Conservation (phyloP, 306 rosid genomes). For the Hippophae tibetana region DNA sequence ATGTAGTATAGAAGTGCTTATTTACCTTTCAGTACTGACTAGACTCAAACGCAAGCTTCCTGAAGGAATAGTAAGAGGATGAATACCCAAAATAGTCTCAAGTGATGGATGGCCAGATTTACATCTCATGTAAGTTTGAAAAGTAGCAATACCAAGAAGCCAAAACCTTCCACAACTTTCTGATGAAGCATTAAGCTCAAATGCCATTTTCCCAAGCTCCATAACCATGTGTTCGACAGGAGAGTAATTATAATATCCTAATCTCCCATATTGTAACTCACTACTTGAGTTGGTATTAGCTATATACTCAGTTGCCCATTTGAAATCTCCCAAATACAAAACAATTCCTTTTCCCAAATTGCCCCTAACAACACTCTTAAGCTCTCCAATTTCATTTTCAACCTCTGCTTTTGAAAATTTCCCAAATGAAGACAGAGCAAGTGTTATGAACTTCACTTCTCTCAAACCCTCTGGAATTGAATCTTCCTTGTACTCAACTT, state of each 20-base stretch:
- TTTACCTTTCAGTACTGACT: slow-evolving; percentile 59
- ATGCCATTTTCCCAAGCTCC: slow-evolving; percentile 78
- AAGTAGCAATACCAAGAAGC: slow-evolving; percentile 82
- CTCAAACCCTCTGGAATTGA: slow-evolving; percentile 37
- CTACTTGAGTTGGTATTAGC: slow-evolving; percentile 10
- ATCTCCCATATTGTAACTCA: slow-evolving; percentile 24
- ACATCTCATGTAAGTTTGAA: slow-evolving; percentile 73
- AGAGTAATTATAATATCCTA: slow-evolving; percentile 32
- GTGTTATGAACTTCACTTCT: slow-evolving; percentile 48
- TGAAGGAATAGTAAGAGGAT: slow-evolving; percentile 71
- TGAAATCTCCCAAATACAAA: slow-evolving; percentile 82
- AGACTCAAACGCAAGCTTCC: slow-evolving; percentile 73
- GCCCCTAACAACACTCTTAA: slow-evolving; percentile 29
- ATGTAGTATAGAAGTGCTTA: background rate
- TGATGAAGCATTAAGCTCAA: slow-evolving; percentile 11
- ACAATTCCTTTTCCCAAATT: slow-evolving; percentile 47
- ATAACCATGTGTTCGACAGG: slow-evolving; percentile 66
- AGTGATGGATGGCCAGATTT: slow-evolving; percentile 64
- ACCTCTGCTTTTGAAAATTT: slow-evolving; percentile 51
- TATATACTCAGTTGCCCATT: slow-evolving; percentile 52
- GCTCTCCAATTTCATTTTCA: slow-evolving; percentile 60
- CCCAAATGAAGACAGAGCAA: slow-evolving; percentile 41
- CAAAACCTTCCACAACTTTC: slow-evolving; percentile 47
- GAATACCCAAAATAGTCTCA: slow-evolving; percentile 72
- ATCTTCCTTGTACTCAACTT: slow-evolving; percentile 54